Evolutionary conservation across 2,329 filamentous ascomycete genomes (phyloP).

Genomic region (Colletotrichum destructivum): DNA sequence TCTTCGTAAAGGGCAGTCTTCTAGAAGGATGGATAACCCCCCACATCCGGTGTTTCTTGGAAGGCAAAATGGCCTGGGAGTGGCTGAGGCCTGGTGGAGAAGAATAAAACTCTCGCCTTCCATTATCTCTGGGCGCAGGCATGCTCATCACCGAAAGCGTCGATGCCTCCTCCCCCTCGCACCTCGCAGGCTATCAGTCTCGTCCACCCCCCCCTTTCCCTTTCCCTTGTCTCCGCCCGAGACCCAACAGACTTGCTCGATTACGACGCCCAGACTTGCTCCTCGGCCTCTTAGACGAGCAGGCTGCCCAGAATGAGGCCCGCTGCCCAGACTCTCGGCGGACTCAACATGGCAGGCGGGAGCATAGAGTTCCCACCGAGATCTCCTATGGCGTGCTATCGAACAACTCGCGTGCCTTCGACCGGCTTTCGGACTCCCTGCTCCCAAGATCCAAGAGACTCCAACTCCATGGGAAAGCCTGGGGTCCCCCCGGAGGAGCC

Average conservation of each 20-base stretch:
- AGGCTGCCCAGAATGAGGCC: slow-evolving; percentile 38
- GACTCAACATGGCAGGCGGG: slow-evolving; percentile 37
- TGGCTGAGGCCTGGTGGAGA: slow-evolving; percentile 27
- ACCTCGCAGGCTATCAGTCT: background rate
- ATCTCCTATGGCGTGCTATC: slow-evolving; percentile 37
- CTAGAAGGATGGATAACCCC: slow-evolving; percentile 37
- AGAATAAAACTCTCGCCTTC: slow-evolving; percentile 26
- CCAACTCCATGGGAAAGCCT: slow-evolving; percentile 31
- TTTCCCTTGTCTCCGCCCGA: slow-evolving; percentile 29
- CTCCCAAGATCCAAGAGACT: slow-evolving; percentile 5
- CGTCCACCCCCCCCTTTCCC: slow-evolving; percentile 13
- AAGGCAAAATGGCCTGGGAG: slow-evolving; percentile 5
- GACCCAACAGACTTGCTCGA: slow-evolving; percentile 13
- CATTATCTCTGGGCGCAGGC: slow-evolving; percentile 28
- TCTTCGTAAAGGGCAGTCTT: slow-evolving; percentile 15
- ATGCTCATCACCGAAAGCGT: slow-evolving; percentile 31
- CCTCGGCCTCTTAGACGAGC: slow-evolving; percentile 10
- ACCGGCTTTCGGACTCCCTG: slow-evolving; percentile 16
- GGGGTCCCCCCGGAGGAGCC: slow-evolving; percentile 12
- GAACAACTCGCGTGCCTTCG: slow-evolving; percentile 34
- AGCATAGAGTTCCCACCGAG: slow-evolving; percentile 26
- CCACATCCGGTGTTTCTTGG: slow-evolving; percentile 30
- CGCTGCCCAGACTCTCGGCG: slow-evolving; percentile 40
- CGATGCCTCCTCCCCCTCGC: background rate
- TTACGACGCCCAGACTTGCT: slow-evolving; percentile 27